A percentile compares a stretch with the other conserved stretches of the same genome.
Evolutionary conservation across 441 rosid species (phyloP).

Genomic region (Populus tomentosa): DNA sequence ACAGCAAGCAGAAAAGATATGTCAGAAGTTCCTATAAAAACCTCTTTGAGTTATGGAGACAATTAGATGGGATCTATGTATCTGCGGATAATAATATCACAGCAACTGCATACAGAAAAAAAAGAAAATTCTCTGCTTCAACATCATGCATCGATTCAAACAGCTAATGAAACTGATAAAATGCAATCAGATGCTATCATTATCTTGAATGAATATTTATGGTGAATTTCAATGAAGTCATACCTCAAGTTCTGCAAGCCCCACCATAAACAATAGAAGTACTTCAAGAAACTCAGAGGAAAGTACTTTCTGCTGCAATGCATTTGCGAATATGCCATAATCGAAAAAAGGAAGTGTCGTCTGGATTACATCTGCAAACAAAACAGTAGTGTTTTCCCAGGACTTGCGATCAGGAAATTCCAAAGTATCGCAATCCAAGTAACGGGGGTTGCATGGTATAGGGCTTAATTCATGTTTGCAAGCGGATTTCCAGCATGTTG

Average conservation of each 20-base stretch:
- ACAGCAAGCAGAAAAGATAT: not conserved
- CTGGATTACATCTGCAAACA: constrained; percentile 61
- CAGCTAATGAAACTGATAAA: not conserved
- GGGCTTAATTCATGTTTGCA: constrained; percentile 50
- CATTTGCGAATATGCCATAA: constrained; percentile 63
- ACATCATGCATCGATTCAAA: not conserved
- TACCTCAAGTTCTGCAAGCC: constrained; percentile 90
- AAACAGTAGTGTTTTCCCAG: constrained; percentile 56
- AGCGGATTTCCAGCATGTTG: constrained; percentile 73
- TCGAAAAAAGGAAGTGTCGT: constrained; percentile 26
- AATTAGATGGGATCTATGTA: not conserved
- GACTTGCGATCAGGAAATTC: constrained; percentile 19
- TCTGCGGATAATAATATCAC: not conserved
- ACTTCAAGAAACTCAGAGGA: constrained; percentile 59
- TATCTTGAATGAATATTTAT: not conserved
- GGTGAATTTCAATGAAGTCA: not conserved
- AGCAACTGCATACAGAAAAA: not conserved
- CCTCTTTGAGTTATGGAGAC: not conserved
- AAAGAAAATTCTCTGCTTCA: not conserved
- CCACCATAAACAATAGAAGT: constrained; percentile 87
- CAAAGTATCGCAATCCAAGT: constrained; percentile 52
- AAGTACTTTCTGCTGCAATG: constrained; percentile 47
- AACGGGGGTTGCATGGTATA: constrained; percentile 38
- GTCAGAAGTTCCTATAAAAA: constrained; percentile 4
- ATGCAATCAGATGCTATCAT: not conserved